Evolutionary conservation across 2,329 filamentous ascomycete species (phyloP).

Genomic region (Aspergillus brunneoviolaceus): DNA sequence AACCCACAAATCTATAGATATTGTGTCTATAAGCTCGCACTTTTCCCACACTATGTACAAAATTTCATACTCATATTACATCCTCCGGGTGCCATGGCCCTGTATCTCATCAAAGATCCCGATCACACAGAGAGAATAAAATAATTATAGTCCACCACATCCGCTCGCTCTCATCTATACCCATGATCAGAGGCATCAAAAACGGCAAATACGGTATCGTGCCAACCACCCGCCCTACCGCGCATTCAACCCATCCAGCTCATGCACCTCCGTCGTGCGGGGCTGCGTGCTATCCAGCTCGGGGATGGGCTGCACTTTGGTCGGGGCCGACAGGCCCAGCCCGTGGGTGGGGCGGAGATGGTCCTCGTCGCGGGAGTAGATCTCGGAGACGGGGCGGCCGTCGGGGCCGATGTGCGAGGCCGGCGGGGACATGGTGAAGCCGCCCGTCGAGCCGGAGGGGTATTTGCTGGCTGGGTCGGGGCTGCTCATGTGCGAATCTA

Average conservation of each 20-base stretch:
- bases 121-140: not conserved
- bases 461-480: not conserved
- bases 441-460: not conserved
- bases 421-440: not conserved
- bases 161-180: no score
- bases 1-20: no score
- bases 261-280: not conserved
- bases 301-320: not conserved
- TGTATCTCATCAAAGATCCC: no score
- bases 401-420: not conserved
- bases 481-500: not conserved
- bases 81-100: no score
- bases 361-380: not conserved
- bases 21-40: no score
- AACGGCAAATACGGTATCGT: no score
- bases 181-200: no score
- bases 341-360: not conserved
- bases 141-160: not conserved
- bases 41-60: no score
- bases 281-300: not conserved
- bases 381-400: not conserved
- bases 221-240: no score
- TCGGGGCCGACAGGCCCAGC: not conserved
- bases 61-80: no score
- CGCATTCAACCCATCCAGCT: not conserved